Evolutionary conservation across 176 grass and related monocot genomes (phyloP), one percentile per base, ranked within the genome.

Genomic region (Zoysia japonica): DNA sequence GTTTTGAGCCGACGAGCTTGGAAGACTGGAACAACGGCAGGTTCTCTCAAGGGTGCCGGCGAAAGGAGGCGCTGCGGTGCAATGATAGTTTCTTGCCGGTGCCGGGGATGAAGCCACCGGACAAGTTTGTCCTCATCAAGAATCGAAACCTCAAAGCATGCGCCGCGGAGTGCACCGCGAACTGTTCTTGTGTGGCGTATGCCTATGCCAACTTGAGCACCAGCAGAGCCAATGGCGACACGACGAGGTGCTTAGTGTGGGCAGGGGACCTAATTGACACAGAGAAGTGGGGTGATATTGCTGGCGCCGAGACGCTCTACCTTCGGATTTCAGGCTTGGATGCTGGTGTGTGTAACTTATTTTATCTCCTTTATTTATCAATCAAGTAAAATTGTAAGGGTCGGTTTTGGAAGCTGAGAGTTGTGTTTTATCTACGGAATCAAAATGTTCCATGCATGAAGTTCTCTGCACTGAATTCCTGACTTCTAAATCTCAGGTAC

Each of bases 101-200:
- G 51, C 55, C 36, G 56, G 74, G 40, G 19, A 80, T 88, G 50
- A 61, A 83, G 9, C 13, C 85, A 53, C 86, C 89, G 1, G 86
- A 82, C 57, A 82, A 73, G 46, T 73, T 73, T 7, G 56, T 73
- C 46, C 46, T 2, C 7, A 69, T 87, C 3, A 8, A 51, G 48
- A 91, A 70, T 46, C 11, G 67, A 2, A 88, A 9, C 11, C 57
- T 42, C 6, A 36, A 86, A 35, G 45, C 59, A 63, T 84, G 70
- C 38, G 71, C n/a, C 7, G 78, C 61, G 16, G 57, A 76, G 72
- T 91, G 85, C 69, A 8, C 46, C 45, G n/a, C 14, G 0, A 76
- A 91, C 67, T 91, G 89, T 42, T 88, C 89, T 0, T 86, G 89
- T 15, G 42, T 78, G 46, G 89, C 86, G 39, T 91, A 91, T 17